Evolutionary conservation across 371 early-diverging fungal species (phyloP).

Genomic region (Mycotypha africana): DNA sequence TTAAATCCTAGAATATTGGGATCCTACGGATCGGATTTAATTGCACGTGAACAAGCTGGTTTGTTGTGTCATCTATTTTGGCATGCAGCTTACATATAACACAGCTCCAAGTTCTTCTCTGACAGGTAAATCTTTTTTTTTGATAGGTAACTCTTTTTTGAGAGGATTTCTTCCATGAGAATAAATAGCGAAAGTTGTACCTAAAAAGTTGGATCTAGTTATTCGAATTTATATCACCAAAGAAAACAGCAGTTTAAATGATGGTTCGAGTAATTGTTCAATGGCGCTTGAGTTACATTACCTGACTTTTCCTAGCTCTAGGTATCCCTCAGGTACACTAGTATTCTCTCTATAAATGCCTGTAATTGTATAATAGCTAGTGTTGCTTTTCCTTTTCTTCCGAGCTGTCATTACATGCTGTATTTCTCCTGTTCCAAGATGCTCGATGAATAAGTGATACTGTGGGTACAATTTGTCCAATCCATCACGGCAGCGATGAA

Average conservation of each 20-base stretch:
- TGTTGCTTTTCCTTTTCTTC: conserved; percentile 65
- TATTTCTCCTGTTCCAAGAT: conserved; percentile 42
- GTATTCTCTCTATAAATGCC: conserved; percentile 20
- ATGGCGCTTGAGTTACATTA: too few species aligned
- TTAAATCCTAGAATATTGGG: conserved; percentile 86
- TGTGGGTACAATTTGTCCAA: conserved; percentile 65
- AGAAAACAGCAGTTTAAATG: not conserved
- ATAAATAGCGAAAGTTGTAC: conserved; percentile 78
- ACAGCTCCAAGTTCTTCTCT: conserved; percentile 78
- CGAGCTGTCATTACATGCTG: conserved; percentile 60
- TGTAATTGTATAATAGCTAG: conserved; percentile 71
- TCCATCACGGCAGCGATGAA: conserved; percentile 67
- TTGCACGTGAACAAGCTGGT: not conserved
- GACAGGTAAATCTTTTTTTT: conserved; percentile 35
- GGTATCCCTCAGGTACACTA: conserved; percentile 13
- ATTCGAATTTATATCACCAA: too few species aligned
- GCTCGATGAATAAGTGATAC: conserved; percentile 73
- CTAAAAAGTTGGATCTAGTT: conserved; percentile 85
- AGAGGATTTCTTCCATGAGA: conserved; percentile 61
- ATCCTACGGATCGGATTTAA: conserved; percentile 46
- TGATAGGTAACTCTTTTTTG: conserved; percentile 25
- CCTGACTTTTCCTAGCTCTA: conserved; percentile 61
- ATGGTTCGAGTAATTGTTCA: too few species aligned
- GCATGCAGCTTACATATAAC: conserved; percentile 59
- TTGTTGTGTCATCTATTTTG: not conserved